Base-by-base conservation (phyloP, 345 rosid genomes). In the Syzygium aqueum region DNA sequence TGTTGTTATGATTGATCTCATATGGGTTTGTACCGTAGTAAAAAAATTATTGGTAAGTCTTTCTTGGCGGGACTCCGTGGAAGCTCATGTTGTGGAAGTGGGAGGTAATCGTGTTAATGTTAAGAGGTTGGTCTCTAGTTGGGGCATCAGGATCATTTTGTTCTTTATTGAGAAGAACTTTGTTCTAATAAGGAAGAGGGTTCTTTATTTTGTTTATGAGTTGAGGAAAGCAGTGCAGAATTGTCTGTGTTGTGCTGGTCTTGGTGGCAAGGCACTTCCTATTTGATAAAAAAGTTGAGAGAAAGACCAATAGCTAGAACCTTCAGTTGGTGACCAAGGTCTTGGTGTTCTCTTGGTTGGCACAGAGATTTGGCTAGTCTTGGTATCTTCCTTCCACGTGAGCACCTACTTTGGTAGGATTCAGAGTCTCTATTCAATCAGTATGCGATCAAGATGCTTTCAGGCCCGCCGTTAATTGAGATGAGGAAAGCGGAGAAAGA, bases 361-460 rank as follows among this genome's bases (percentile, higher is more conserved):
- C 13, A 91, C 90, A 54, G 86, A 89, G 87, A 63, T 94, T 15
- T 95, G 98, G 96, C 88, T 95, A 11, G 96, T 93, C 51, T 94
- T 95, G 61, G 96, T 96, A 33, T 94, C 95, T 2, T 93, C 93
- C 16, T 95, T 95, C 77, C 97, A 95, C 56, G 94, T 94, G 56
- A 95, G 94, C 21, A 93, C 96, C 50, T 95, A 95, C 84, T 95
- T 95, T 22, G 97, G 94, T 84, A 91, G 97, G 88, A 95, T 95
- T 88, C 96, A 91, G 94, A 94, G 80, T 90, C 97, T 19, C 59
- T 95, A 88, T 95, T 93, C 78, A 94, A 90, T 59, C 97, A 94
- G 87, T 95, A 88, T 10, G 96, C 92, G 83, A 95, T 95, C 33
- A 95, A 92, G 91, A 90, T 93, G 17, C 88, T 95, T 22, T 92